phyloP scores from a whole-genome alignment of 345 rosid genomes.

The Hypericum androsaemum region DNA sequence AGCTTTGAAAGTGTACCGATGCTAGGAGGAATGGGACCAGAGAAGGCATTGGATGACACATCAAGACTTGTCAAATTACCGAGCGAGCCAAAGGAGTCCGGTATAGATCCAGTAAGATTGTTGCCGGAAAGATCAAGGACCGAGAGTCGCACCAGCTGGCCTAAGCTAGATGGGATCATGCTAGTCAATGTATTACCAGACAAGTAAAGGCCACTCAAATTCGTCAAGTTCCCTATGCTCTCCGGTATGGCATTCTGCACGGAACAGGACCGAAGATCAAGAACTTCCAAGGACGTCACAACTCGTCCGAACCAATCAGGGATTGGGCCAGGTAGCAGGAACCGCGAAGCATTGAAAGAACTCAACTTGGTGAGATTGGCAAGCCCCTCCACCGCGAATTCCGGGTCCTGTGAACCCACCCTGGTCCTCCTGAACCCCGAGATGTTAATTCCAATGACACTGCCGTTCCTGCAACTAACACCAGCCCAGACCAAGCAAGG shows the following conservation, averaged over 20 bases:
- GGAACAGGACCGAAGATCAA: constrained; percentile 82
- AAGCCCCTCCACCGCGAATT: constrained; percentile 63
- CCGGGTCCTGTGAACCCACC: constrained; percentile 62
- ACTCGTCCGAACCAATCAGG: constrained; percentile 71
- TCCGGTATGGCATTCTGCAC: constrained; percentile 52
- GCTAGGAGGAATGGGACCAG: constrained; percentile 51
- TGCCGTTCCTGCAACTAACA: constrained; percentile 49
- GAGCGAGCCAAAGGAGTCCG: constrained; percentile 49
- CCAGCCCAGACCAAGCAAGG: constrained; percentile 79
- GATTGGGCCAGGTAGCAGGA: constrained; percentile 62
- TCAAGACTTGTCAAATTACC: constrained; percentile 50
- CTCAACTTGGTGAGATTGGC: constrained; percentile 49
- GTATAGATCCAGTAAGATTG: constrained; percentile 55
- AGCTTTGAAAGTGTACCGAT: constrained; percentile 52
- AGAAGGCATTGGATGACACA: constrained; percentile 61
- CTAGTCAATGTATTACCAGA: constrained; percentile 51
- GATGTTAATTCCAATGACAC: constrained; percentile 57
- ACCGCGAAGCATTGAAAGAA: constrained; percentile 71
- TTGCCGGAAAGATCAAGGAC: constrained; percentile 65
- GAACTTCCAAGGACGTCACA: constrained; percentile 43
- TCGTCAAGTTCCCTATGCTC: constrained; percentile 63
- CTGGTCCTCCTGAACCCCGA: constrained; percentile 87
- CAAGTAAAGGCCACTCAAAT: constrained; percentile 44
- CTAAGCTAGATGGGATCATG: constrained; percentile 52
- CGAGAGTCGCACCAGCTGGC: constrained; percentile 38